Percentiles rank a stretch among this genome's conserved stretches.
These are phyloP conservation scores for Purshia tridentata DNA, from an alignment of 306 rosid species.

Conservation along the genomic window DNA sequence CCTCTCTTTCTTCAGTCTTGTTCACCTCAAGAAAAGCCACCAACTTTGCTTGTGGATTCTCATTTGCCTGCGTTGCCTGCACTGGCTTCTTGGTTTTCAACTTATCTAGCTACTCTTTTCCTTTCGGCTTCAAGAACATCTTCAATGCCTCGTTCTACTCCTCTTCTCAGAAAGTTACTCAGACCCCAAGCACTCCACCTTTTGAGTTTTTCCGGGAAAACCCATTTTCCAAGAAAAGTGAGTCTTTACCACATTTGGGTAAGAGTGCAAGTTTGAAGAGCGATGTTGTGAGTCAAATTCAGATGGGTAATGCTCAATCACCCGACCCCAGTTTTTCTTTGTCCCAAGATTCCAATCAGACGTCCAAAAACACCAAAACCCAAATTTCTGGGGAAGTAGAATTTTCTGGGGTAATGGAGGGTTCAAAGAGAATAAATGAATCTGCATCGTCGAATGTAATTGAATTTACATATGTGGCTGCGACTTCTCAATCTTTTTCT, in stretches of 20 bases:
- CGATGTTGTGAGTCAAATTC: neutral
- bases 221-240: neutral
- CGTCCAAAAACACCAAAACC: neutral
- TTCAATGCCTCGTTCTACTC: conserved; percentile 10
- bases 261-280: neutral
- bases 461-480: neutral
- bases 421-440: neutral
- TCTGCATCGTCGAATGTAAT: no score
- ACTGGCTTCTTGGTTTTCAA: conserved; percentile 6
- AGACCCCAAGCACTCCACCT: neutral
- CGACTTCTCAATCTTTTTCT: neutral
- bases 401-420: neutral
- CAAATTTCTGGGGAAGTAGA: neutral
- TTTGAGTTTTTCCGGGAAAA: conserved; percentile 12
- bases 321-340: neutral
- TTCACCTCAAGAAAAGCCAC: conserved; percentile 10
- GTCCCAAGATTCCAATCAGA: conserved; percentile 8
- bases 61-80: conserved; percentile 6
- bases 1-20: conserved; percentile 16
- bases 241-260: neutral
- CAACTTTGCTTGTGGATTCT: conserved; percentile 15
- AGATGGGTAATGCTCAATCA: neutral
- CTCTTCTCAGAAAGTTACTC: neutral
- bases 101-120: conserved; percentile 22
- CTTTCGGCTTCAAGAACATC: conserved; percentile 15